Evolutionary conservation across 2,329 filamentous ascomycete species (phyloP).

Genomic region (Aspergillaceae sp.): DNA sequence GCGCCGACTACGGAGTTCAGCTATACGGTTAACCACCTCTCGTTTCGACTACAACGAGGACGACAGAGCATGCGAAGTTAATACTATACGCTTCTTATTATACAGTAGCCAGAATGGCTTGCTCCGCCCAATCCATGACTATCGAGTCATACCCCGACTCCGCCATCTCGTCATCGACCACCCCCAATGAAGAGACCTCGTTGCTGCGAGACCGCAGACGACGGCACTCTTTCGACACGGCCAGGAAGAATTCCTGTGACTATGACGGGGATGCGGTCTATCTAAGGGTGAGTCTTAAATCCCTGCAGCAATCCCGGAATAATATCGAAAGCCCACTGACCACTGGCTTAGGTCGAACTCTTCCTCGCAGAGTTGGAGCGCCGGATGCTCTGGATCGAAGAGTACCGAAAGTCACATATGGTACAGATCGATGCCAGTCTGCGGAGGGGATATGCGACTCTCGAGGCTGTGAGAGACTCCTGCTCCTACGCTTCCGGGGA

Average conservation of each 20-base stretch:
- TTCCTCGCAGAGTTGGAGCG: slow-evolving; percentile 72
- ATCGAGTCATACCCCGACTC: slow-evolving; percentile 29
- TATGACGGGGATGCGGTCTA: slow-evolving; percentile 40
- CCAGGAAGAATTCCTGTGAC: slow-evolving; percentile 35
- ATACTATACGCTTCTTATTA: not conserved
- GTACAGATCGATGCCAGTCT: slow-evolving; percentile 75
- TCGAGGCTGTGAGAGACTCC: slow-evolving; percentile 76
- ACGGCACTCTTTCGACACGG: slow-evolving; percentile 39
- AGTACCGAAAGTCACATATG: slow-evolving; percentile 73
- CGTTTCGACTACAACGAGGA: not conserved
- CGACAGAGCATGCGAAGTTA: not conserved
- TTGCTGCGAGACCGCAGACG: slow-evolving; percentile 33
- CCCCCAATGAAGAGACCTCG: slow-evolving; percentile 23
- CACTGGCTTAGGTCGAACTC: slow-evolving; percentile 32
- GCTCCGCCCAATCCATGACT: slow-evolving; percentile 32
- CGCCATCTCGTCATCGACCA: slow-evolving; percentile 16
- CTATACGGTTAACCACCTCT: no score
- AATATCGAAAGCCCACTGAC: no score
- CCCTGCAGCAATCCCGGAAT: no score
- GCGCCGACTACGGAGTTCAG: no score
- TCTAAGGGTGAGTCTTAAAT: slow-evolving; percentile 25
- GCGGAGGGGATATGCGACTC: slow-evolving; percentile 71
- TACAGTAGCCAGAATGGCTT: slow-evolving; percentile 24
- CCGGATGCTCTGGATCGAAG: slow-evolving; percentile 79
- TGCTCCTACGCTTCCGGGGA: slow-evolving; percentile 88